A percentile compares a stretch with the other conserved stretches of the same genome.
phyloP scores from a whole-genome alignment of 805 yeast species.

The Sungouiella blattae region DNA sequence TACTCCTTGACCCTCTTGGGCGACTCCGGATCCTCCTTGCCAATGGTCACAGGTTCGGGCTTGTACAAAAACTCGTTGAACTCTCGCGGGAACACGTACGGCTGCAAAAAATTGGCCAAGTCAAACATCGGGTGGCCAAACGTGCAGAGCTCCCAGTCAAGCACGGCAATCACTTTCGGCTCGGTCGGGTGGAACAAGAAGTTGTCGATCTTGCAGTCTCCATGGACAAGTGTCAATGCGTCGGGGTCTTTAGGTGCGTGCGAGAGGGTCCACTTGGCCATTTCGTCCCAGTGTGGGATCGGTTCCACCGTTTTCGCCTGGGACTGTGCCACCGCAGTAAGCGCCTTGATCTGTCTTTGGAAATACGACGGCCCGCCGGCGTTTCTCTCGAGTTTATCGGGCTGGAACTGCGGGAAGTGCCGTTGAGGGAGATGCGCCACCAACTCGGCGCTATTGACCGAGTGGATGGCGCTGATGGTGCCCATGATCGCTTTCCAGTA shows the following conservation, averaged over 20 bases:
- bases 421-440: constrained; percentile 39
- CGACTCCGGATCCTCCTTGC: constrained; percentile 29
- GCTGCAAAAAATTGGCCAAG: constrained; percentile 54
- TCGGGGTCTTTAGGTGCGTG: constrained; percentile 48
- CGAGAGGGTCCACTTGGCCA: constrained; percentile 39
- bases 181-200: constrained; percentile 55
- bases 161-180: constrained; percentile 48
- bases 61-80: constrained; percentile 27
- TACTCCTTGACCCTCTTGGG: constrained; percentile 16
- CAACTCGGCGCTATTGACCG: constrained; percentile 42
- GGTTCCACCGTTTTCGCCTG: constrained; percentile 40
- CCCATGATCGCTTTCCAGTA: constrained; percentile 50
- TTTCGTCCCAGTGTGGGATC: constrained; percentile 45
- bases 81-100: constrained; percentile 43
- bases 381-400: constrained; percentile 10
- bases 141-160: constrained; percentile 67
- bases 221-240: constrained; percentile 50
- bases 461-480: constrained; percentile 48
- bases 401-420: constrained; percentile 44
- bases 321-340: constrained; percentile 38
- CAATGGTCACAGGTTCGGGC: constrained; percentile 28
- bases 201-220: constrained; percentile 64
- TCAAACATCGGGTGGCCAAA: constrained; percentile 65
- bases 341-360: constrained; percentile 49
- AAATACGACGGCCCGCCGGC: constrained; percentile 37